Percentiles rank a stretch among this genome's conserved stretches.
Conservation (phyloP, 441 rosid genomes). For the Euphorbia schlechtendalii region DNA sequence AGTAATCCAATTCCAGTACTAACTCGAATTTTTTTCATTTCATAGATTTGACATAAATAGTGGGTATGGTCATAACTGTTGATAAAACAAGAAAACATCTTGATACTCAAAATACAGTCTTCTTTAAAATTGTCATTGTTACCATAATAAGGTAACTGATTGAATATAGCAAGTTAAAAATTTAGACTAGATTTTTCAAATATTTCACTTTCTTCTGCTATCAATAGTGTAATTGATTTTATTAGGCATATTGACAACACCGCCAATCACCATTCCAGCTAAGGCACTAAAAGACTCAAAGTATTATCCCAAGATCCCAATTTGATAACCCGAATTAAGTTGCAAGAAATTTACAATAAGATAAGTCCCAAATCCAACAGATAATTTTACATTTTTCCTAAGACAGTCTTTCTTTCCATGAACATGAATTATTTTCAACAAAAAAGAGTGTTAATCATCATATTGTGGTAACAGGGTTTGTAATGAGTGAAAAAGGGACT, state of each 20-base stretch:
- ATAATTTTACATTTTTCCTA: background rate
- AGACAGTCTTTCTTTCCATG: background rate
- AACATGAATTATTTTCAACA: background rate
- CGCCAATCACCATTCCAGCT: background rate
- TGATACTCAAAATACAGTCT: background rate
- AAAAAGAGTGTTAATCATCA: too few relatives aligned
- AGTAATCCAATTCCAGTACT: background rate
- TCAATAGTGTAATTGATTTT: background rate
- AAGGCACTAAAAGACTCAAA: background rate
- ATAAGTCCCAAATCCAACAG: background rate
- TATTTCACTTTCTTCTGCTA: background rate
- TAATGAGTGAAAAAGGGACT: background rate
- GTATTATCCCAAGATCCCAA: background rate
- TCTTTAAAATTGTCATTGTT: background rate
- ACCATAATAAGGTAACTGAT: background rate
- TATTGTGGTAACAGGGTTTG: background rate
- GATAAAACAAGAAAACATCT: background rate
- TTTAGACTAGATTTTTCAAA: background rate
- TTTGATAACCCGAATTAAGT: background rate
- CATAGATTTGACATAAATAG: background rate
- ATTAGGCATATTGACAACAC: background rate
- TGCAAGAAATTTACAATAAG: background rate
- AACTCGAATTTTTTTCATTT: background rate
- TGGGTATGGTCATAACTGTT: background rate
- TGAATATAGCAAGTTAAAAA: background rate